phyloP scores from a whole-genome alignment of 208 protist genomes.

The Naegleria gruberi region DNA sequence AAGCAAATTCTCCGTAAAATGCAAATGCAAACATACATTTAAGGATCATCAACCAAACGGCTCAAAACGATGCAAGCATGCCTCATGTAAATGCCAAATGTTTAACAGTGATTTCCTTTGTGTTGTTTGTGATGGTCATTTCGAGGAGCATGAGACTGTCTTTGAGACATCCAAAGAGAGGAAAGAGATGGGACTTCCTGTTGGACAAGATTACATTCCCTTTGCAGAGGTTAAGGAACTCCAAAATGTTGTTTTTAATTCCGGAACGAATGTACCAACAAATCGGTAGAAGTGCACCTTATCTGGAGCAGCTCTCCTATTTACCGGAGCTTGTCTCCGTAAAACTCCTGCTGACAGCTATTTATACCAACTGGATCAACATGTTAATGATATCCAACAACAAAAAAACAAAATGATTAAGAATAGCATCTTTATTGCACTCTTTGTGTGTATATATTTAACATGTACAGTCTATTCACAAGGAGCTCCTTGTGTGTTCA shows the following conservation, averaged over 20 bases:
- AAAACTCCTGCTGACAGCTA: too few relatives aligned
- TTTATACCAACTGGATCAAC: too few relatives aligned
- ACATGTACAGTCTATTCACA: too few relatives aligned
- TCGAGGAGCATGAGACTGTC: conserved; percentile 66
- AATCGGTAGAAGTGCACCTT: too few relatives aligned
- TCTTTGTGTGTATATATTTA: too few relatives aligned
- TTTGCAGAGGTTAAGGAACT: conserved; percentile 52
- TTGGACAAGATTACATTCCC: conserved; percentile 58
- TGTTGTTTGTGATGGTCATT: conserved; percentile 63
- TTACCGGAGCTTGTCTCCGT: too few relatives aligned
- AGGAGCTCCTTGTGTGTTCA: too few relatives aligned
- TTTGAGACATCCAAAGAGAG: conserved; percentile 62
- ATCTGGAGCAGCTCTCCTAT: too few relatives aligned
- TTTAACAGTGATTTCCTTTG: conserved; percentile 62
- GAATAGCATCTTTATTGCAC: too few relatives aligned
- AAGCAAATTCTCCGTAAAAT: conserved; percentile 58
- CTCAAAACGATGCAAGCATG: conserved; percentile 32
- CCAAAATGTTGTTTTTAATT: conserved; percentile 52
- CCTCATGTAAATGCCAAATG: conserved; percentile 43
- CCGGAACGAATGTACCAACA: too few relatives aligned
- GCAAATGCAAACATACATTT: conserved; percentile 61
- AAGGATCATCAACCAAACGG: conserved; percentile 47
- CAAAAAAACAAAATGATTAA: too few relatives aligned
- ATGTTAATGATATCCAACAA: too few relatives aligned
- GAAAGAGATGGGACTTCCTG: conserved; percentile 38